Evolutionary conservation across 495 filamentous ascomycete species (phyloP).

Genomic region (Neurospora sp.): DNA sequence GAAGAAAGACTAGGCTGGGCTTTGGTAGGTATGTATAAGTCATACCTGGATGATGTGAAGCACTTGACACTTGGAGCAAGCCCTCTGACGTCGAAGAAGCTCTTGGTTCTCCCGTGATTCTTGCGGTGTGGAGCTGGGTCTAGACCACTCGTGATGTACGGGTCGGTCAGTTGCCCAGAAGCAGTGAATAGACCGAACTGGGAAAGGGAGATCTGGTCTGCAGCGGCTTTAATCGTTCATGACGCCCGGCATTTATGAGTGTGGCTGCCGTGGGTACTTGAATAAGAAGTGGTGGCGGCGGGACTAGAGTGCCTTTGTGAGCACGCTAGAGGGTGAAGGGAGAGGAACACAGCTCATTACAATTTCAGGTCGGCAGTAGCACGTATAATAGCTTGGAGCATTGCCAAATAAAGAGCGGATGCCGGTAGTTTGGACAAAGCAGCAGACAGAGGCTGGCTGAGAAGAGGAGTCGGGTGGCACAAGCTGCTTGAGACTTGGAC

Average conservation of each 20-base stretch:
- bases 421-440: neutral
- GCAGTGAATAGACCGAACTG: conserved; percentile 13
- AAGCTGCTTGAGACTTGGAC: neutral
- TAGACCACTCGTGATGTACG: neutral
- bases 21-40: neutral
- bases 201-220: conserved; percentile 3
- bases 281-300: neutral
- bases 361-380: neutral
- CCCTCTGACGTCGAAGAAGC: conserved; percentile 53
- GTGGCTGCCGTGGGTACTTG: neutral
- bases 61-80: conserved; percentile 64
- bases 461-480: conserved; percentile 3
- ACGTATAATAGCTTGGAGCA: neutral
- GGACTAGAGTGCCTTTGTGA: neutral
- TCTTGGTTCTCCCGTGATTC: conserved; percentile 43
- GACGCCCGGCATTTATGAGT: neutral
- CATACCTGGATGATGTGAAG: conserved; percentile 43
- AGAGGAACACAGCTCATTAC: neutral
- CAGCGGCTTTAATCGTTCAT: neutral
- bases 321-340: neutral
- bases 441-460: conserved; percentile 12
- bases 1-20: neutral
- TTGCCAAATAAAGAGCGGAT: neutral
- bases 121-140: neutral
- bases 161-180: conserved; percentile 3